Evolutionary conservation across 352 stramenopile species (phyloP).

Genomic region (Phytophthora pinifolia): DNA sequence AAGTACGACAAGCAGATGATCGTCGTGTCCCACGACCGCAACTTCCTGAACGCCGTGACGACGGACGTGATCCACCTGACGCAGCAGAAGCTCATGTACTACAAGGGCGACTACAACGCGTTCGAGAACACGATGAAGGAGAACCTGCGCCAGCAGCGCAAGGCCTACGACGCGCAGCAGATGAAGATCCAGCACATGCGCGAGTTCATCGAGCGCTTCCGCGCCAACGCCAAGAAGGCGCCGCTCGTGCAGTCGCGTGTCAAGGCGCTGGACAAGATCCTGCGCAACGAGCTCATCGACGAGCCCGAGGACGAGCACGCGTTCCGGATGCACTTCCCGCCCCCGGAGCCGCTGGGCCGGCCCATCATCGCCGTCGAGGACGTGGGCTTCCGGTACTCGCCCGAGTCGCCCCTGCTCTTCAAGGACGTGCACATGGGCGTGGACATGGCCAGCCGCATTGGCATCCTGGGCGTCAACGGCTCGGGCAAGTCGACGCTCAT

Average conservation of each 20-base stretch:
- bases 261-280: slow-evolving; percentile 91
- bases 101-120: slow-evolving; percentile 96
- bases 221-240: slow-evolving; percentile 94
- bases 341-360: slow-evolving; percentile 92
- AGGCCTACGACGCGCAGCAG: slow-evolving; percentile 85
- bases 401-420: slow-evolving; percentile 66
- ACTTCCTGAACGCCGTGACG: slow-evolving; percentile 96
- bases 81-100: slow-evolving; percentile 91
- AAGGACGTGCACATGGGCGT: slow-evolving; percentile 96
- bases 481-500: slow-evolving; percentile 96
- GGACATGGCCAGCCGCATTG: slow-evolving; percentile 94
- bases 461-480: slow-evolving; percentile 92
- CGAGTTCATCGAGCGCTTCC: slow-evolving; percentile 97
- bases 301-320: slow-evolving; percentile 92
- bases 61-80: slow-evolving; percentile 96
- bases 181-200: slow-evolving; percentile 95
- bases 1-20: slow-evolving; percentile 94
- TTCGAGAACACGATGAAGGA: slow-evolving; percentile 95
- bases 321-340: slow-evolving; percentile 96
- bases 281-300: slow-evolving; percentile 89
- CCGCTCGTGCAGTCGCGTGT: slow-evolving; percentile 96
- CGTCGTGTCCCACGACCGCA: slow-evolving; percentile 95
- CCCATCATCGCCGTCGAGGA: slow-evolving; percentile 95
- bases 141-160: slow-evolving; percentile 92
- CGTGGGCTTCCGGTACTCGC: slow-evolving; percentile 75